Conservation (phyloP, 768 basidiomycete genomes). For the Tricholoma furcatifolium region DNA sequence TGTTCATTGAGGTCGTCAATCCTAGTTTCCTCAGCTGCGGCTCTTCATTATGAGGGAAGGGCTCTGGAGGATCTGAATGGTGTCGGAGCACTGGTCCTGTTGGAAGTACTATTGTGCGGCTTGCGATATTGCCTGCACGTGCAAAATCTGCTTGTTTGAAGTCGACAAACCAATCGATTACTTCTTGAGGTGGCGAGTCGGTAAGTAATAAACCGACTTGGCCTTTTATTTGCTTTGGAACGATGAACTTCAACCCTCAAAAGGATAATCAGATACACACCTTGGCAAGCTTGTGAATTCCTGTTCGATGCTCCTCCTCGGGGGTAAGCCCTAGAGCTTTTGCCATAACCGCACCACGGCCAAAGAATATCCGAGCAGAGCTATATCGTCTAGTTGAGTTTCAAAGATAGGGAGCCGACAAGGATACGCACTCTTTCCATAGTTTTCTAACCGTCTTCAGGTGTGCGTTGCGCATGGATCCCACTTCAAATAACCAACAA, state of each 20-base stretch:
- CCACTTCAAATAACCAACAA: slow-evolving; percentile 94
- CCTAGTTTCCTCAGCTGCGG: slow-evolving; percentile 94
- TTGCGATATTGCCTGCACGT: slow-evolving; percentile 79
- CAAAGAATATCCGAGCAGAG: slow-evolving; percentile 89
- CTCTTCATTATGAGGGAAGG: slow-evolving; percentile 97
- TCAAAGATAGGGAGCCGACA: background rate
- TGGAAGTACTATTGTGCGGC: slow-evolving; percentile 72
- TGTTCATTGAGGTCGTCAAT: slow-evolving; percentile 77
- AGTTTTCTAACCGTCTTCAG: slow-evolving; percentile 89
- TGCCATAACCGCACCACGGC: slow-evolving; percentile 86
- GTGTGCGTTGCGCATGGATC: slow-evolving; percentile 92
- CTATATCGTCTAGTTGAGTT: slow-evolving; percentile 34
- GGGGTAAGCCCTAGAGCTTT: slow-evolving; percentile 88
- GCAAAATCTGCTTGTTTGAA: slow-evolving; percentile 92
- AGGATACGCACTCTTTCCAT: slow-evolving; percentile 81
- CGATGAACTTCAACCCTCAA: slow-evolving; percentile 5
- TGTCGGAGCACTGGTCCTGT: slow-evolving; percentile 82
- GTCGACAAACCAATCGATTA: slow-evolving; percentile 90
- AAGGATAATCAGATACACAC: slow-evolving; percentile 37
- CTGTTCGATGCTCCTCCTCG: slow-evolving; percentile 82
- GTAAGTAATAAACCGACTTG: slow-evolving; percentile 95
- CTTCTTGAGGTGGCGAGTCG: slow-evolving; percentile 84
- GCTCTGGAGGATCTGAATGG: slow-evolving; percentile 78
- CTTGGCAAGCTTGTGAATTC: slow-evolving; percentile 76
- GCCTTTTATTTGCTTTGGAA: slow-evolving; percentile 82